These are phyloP conservation scores for Xylariomycetidae sp. DNA, from an alignment of 2,329 filamentous ascomycete species.

Conservation along the genomic window DNA sequence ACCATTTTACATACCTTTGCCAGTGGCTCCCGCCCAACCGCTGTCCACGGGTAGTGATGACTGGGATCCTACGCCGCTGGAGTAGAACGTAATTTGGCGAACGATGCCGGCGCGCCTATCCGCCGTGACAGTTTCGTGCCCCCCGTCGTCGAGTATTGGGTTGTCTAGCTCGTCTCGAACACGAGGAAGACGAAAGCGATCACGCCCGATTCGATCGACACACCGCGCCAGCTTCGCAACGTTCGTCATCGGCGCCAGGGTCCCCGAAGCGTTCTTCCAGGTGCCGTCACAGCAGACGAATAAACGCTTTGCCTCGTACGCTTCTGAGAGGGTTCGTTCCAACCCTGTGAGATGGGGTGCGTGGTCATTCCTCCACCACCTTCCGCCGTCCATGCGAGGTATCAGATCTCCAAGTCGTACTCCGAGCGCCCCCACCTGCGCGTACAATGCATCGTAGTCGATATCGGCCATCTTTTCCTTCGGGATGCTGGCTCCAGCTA, in stretches of 20 bases:
- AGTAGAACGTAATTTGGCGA: conserved; percentile 9
- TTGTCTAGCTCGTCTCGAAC: no score
- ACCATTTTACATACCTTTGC: conserved; percentile 1
- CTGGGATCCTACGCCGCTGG: conserved; percentile 9
- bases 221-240: conserved; percentile 13
- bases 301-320: conserved; percentile 4
- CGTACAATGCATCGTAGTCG: no score
- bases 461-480: no score
- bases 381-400: no score
- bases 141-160: no score
- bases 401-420: no score
- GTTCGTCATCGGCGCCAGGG: conserved; percentile 8
- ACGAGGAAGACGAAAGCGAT: background rate
- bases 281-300: conserved; percentile 17
- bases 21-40: background rate
- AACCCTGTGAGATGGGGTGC: no score
- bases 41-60: background rate
- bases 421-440: no score
- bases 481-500: no score
- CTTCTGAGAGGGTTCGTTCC: no score
- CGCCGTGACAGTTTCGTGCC: no score
- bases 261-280: conserved; percentile 9
- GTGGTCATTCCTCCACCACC: no score
- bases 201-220: conserved; percentile 5
- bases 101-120: background rate